Percentiles rank a stretch among this genome's conserved stretches.
Evolutionary conservation across 352 stramenopile species (phyloP).

Genomic region (Lagenidium giganteum): DNA sequence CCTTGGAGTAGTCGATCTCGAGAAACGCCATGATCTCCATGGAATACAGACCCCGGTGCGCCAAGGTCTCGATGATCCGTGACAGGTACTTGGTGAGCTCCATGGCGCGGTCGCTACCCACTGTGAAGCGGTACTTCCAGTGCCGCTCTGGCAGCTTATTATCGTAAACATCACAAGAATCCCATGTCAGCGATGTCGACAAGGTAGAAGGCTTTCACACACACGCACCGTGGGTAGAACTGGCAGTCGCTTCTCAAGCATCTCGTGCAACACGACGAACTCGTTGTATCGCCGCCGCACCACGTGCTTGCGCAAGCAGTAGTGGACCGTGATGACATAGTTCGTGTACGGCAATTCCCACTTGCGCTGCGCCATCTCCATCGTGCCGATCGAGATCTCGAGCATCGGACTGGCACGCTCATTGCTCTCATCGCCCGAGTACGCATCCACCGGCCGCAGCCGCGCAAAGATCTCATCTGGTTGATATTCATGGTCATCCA

Average conservation of each 20-base stretch:
- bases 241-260: conserved; percentile 36
- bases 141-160: conserved; percentile 37
- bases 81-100: conserved; percentile 39
- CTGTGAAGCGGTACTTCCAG: conserved; percentile 37
- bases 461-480: conserved; percentile 27
- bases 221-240: conserved; percentile 34
- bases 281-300: conserved; percentile 64
- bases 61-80: conserved; percentile 46
- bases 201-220: not conserved
- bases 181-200: not conserved
- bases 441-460: conserved; percentile 36
- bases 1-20: conserved; percentile 40
- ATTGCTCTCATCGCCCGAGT: conserved; percentile 9
- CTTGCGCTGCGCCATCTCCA: conserved; percentile 54
- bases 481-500: conserved; percentile 27
- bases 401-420: conserved; percentile 53
- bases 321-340: conserved; percentile 70
- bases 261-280: conserved; percentile 39
- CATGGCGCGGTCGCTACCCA: conserved; percentile 28
- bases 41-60: conserved; percentile 45
- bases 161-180: conserved; percentile 2
- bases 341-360: conserved; percentile 63
- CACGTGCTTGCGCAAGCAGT: conserved; percentile 60
- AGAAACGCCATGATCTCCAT: conserved; percentile 69
- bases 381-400: conserved; percentile 48